These are phyloP conservation scores for Takashimella koratensis DNA, from an alignment of 1,284 basidiomycete species.

Conservation along the genomic window DNA sequence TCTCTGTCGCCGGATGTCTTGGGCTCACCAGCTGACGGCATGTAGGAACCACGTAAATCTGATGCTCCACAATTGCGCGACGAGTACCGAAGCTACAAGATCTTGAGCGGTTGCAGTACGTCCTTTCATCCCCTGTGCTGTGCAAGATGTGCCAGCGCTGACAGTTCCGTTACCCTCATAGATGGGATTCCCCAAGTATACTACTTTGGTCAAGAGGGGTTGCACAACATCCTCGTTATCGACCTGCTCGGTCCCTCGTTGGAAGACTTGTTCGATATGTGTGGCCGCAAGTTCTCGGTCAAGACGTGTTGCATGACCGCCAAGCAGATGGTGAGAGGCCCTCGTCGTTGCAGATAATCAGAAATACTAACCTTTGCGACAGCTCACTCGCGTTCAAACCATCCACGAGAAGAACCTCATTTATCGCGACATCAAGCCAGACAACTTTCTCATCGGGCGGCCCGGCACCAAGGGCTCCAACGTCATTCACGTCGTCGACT, in stretches of 20 bases:
- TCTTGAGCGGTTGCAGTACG: conserved; percentile 84
- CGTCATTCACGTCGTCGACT: conserved; percentile 82
- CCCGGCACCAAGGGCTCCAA: conserved; percentile 83
- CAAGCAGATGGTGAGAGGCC: conserved; percentile 77
- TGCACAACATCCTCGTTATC: conserved; percentile 95
- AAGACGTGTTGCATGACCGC: conserved; percentile 98
- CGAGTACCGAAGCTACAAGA: conserved; percentile 96
- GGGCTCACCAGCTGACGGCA: too few species aligned
- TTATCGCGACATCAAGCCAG: conserved; percentile 96
- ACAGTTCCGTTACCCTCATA: conserved; percentile 38
- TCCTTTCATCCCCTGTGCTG: conserved; percentile 33
- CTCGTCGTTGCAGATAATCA: conserved; percentile 1
- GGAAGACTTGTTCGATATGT: conserved; percentile 96
- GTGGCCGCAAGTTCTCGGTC: conserved; percentile 85
- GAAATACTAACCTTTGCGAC: conserved; percentile 5
- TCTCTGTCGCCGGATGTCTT: too few species aligned
- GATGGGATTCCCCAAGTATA: conserved; percentile 92
- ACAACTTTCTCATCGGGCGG: conserved; percentile 92
- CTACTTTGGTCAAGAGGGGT: conserved; percentile 95
- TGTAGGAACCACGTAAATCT: conserved; percentile 87
- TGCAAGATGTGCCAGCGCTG: conserved; percentile 1
- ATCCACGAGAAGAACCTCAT: conserved; percentile 97
- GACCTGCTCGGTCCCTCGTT: conserved; percentile 89
- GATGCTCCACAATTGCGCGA: conserved; percentile 94
- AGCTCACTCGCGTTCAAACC: conserved; percentile 86